phyloP scores from a whole-genome alignment of 148 eudicot species.

The Gaultheria prostrata region DNA sequence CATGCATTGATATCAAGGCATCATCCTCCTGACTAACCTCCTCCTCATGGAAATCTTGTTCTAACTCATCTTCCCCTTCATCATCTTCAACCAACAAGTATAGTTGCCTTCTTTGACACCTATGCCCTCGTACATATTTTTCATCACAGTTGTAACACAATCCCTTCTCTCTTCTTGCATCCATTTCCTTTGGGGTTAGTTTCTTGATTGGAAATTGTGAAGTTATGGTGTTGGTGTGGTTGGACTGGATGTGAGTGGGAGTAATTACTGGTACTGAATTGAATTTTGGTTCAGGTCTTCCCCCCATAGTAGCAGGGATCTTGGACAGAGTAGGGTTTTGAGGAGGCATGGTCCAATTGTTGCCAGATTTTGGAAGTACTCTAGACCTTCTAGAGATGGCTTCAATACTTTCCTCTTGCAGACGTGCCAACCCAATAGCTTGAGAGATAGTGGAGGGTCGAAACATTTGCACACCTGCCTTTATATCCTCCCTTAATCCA shows the following conservation, averaged over 20 bases:
- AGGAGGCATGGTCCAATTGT: not conserved
- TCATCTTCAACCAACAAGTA: not conserved
- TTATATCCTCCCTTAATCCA: not conserved
- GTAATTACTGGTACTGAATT: not conserved
- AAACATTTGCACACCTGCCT: not conserved
- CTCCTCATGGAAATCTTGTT: no score
- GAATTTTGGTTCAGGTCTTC: no score
- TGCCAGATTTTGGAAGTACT: not conserved
- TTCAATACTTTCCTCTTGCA: not conserved
- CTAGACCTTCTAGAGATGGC: not conserved
- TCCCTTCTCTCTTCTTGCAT: not conserved
- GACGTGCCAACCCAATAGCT: not conserved
- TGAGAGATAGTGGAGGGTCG: not conserved
- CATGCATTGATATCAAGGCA: not conserved
- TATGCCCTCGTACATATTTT: not conserved
- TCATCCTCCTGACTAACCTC: not conserved
- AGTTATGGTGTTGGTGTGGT: no score
- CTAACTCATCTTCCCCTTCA: not conserved
- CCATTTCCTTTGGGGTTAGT: not conserved
- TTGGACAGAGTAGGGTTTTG: not conserved
- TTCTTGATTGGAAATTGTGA: not conserved
- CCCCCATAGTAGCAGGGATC: no score
- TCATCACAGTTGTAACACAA: not conserved
- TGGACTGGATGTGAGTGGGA: not conserved
- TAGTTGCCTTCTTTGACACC: not conserved